phyloP scores from a whole-genome alignment of 2,329 filamentous ascomycete genomes.

The Drechmeria coniospora region DNA sequence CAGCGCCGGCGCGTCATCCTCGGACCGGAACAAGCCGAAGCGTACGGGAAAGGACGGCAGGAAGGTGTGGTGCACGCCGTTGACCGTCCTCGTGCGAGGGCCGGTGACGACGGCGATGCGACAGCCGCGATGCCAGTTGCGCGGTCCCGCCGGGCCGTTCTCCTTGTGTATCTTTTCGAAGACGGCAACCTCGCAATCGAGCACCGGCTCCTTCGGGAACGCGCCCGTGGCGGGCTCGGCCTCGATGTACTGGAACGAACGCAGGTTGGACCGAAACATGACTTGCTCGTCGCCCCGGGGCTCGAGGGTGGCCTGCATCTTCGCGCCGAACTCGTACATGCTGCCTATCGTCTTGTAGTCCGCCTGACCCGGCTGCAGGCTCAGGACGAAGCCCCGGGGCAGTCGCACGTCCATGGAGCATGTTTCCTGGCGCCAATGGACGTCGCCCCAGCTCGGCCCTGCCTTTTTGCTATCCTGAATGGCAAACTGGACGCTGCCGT shows the following conservation, averaged over 20 bases:
- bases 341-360: constrained; percentile 69
- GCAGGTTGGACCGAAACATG: constrained; percentile 53
- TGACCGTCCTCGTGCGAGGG: constrained; percentile 60
- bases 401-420: constrained; percentile 53
- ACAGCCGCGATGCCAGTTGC: constrained; percentile 64
- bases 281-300: constrained; percentile 54
- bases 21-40: constrained; percentile 62
- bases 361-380: constrained; percentile 54
- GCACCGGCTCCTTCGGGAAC: constrained; percentile 62
- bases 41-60: constrained; percentile 51
- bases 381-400: constrained; percentile 60
- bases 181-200: constrained; percentile 55
- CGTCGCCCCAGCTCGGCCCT: constrained; percentile 66
- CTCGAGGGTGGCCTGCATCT: constrained; percentile 56
- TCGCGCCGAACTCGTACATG: constrained; percentile 72
- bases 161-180: constrained; percentile 59
- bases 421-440: constrained; percentile 60
- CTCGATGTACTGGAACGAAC: constrained; percentile 70
- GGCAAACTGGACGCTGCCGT: constrained; percentile 56
- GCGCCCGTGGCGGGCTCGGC: constrained; percentile 49
- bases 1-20: constrained; percentile 53
- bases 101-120: constrained; percentile 66
- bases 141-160: constrained; percentile 55
- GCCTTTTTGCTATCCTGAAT: constrained; percentile 53
- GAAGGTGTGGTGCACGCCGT: constrained; percentile 57